phyloP scores from a whole-genome alignment of 2,329 filamentous ascomycete genomes.

The Botrytis fragariae region DNA sequence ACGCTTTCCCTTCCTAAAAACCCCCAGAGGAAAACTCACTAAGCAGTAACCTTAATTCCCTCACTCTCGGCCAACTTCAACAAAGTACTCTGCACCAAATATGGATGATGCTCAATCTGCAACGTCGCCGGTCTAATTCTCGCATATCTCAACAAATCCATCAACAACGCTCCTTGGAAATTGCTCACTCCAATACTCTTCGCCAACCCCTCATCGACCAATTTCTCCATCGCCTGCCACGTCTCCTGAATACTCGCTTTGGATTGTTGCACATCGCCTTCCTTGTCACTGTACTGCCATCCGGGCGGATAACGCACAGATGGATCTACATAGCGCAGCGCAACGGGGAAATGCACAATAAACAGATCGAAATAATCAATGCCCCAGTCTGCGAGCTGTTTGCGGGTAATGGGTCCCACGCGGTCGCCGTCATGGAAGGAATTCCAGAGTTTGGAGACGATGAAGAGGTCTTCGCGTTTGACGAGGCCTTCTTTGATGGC shows the following conservation, averaged over 20 bases:
- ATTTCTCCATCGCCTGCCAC: slow-evolving; percentile 75
- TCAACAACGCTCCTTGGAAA: slow-evolving; percentile 74
- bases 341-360: slow-evolving; percentile 85
- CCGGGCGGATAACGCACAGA: slow-evolving; percentile 74
- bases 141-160: slow-evolving; percentile 77
- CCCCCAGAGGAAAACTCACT: slow-evolving; percentile 39
- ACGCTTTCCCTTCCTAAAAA: neutral
- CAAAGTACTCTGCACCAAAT: slow-evolving; percentile 73
- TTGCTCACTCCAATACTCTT: slow-evolving; percentile 79
- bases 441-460: slow-evolving; percentile 93
- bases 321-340: slow-evolving; percentile 82
- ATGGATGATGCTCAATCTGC: slow-evolving; percentile 89
- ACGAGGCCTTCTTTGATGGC: slow-evolving; percentile 80
- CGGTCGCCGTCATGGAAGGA: slow-evolving; percentile 79
- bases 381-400: slow-evolving; percentile 78
- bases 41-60: slow-evolving; percentile 74
- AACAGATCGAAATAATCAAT: slow-evolving; percentile 89
- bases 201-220: slow-evolving; percentile 67
- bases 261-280: slow-evolving; percentile 57
- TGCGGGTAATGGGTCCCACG: slow-evolving; percentile 71
- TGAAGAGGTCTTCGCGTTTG: slow-evolving; percentile 83
- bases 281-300: slow-evolving; percentile 66
- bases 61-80: slow-evolving; percentile 67
- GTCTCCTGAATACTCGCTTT: slow-evolving; percentile 77
- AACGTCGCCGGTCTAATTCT: slow-evolving; percentile 71